Base-by-base conservation (phyloP, 2,329 filamentous ascomycete genomes). In the Claviceps sp. region DNA sequence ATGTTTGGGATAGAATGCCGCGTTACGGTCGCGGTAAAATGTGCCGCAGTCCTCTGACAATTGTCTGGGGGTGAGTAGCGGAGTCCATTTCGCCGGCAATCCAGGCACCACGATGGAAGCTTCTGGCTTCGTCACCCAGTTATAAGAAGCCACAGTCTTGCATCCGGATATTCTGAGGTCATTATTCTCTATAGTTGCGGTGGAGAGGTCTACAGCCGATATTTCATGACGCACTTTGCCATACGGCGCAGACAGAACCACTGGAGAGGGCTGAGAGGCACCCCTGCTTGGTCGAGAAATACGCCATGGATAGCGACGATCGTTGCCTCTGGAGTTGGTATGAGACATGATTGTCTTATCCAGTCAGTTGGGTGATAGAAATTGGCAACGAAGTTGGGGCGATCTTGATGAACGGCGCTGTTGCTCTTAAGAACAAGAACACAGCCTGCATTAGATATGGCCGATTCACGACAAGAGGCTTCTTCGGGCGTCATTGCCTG, bases 21-120 rank as follows among this genome's bases (percentile, higher is more conserved):
- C 72, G 54, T 82, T 82, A 2, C 66, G 61, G 57, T 82, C 78
- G 3, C 76, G 74, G 54, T 70, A 79, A 57, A 74, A 81, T 0
- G 65, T 57, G 2, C 74, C 75, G 7, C 55, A 59, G 55, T 82
- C 79, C 57, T 72, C 61, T 2, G 2, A 37, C 11, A 78, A 62
- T 38, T 62, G 56, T 16, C 52, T 56, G 8, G 68, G 59, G 4
- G 58, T 38, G 0, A 55, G 8, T 1, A 66, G 65, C 1, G 76
- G 75, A 1, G 70, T 72, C 75, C 76, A 80, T 61, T 34, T 47
- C 2, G 74, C 70, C 13, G 76, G 77, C 56, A 65, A 67, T n/a
- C 75, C 45, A 37, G 45, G 45, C 4, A 47, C 30, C 45, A 16
- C 3, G n/a, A 47, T 47, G 5, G 45, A 47, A 6, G 26, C 45